Evolutionary conservation across 371 early-diverging fungal genomes (phyloP), one percentile per base, ranked within the genome.

Genomic region (Dentiscutata heterogama): DNA sequence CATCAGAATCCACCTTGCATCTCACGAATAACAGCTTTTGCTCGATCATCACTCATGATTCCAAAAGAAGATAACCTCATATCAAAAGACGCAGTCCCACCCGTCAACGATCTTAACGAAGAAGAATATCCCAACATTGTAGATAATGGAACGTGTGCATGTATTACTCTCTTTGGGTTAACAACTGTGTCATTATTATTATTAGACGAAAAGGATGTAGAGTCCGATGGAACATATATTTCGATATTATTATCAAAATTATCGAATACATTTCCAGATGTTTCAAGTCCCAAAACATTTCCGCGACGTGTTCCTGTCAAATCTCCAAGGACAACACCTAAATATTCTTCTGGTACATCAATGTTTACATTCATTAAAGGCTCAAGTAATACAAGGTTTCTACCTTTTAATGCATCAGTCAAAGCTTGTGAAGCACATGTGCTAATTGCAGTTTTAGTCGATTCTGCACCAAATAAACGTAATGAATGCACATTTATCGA

Each of bases 71-170:
- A 88, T n/a, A 97, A 90, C 58, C 91, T 89, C 97, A 98, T 96
- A 7, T 93, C 89, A 79, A 97, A 95, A 13, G 91, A 87, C 10
- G 91, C 96, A 11, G 93, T 92, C 14, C 98, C 98, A 0, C 93
- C 96, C 0, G 98, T 96, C 84, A 97, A 85, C 29, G 95, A 94
- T 61, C 98, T 89, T 83, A 98, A 85, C 2, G 91, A 89, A 10
- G 92, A 92, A n/a, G 96, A 91, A 79, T 98, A 98, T 0, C 97
- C 98, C 0, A 97, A 85, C 94, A 98, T 91, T 0, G 94, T 90
- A 78, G 94, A 91, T 42, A 98, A 85, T 10, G 98, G 97, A 0
- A 95, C 95, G 31, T 91, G 88, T 0, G 97, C 95, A 16, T 88
- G 91, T 54, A 92, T 89, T 10, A 88, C 85, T 73, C 87, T 91